These are phyloP conservation scores for Hymenotorrendiella dingleyae DNA, from an alignment of 2,329 filamentous ascomycete species.

Conservation along the genomic window DNA sequence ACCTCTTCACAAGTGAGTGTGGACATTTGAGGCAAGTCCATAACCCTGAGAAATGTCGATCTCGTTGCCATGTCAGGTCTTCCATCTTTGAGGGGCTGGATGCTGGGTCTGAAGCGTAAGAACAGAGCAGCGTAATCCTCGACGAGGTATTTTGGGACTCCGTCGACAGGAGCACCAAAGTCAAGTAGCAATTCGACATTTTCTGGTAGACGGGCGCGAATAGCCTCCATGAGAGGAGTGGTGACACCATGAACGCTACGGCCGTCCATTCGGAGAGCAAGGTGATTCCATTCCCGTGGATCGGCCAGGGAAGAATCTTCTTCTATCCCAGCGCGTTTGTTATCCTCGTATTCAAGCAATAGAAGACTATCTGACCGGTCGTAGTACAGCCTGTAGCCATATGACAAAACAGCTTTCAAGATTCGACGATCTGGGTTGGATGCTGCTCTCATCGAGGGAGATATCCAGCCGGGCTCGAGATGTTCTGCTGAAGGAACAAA, in stretches of 20 bases:
- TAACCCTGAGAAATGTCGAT: conserved; percentile 3
- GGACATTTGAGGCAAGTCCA: conserved; percentile 14
- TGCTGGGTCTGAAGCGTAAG: conserved; percentile 14
- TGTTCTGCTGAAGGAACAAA: conserved; percentile 3
- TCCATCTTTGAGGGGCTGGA: conserved; percentile 1
- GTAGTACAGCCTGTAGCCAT: conserved; percentile 2
- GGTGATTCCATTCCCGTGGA: conserved; percentile 4
- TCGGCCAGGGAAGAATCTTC: too few relatives aligned
- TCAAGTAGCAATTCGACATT: conserved; percentile 15
- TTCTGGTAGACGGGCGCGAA: conserved; percentile 5
- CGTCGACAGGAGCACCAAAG: conserved; percentile 13
- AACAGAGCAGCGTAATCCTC: conserved; percentile 15
- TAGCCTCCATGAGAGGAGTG: conserved; percentile 17
- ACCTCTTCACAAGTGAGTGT: conserved; percentile 16
- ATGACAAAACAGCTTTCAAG: conserved; percentile 8
- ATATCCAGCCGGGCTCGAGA: conserved; percentile 1
- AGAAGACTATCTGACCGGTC: neutral
- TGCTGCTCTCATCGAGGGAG: conserved; percentile 15
- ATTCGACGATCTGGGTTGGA: conserved; percentile 7
- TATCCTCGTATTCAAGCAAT: neutral
- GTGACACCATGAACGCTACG: conserved; percentile 10
- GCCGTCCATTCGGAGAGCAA: conserved; percentile 1
- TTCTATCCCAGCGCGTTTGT: neutral
- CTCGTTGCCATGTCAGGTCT: conserved; percentile 10
- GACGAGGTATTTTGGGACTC: conserved; percentile 7